These are phyloP conservation scores for Trichothecium roseum DNA, from an alignment of 2,329 filamentous ascomycete genomes.

Conservation along the genomic window DNA sequence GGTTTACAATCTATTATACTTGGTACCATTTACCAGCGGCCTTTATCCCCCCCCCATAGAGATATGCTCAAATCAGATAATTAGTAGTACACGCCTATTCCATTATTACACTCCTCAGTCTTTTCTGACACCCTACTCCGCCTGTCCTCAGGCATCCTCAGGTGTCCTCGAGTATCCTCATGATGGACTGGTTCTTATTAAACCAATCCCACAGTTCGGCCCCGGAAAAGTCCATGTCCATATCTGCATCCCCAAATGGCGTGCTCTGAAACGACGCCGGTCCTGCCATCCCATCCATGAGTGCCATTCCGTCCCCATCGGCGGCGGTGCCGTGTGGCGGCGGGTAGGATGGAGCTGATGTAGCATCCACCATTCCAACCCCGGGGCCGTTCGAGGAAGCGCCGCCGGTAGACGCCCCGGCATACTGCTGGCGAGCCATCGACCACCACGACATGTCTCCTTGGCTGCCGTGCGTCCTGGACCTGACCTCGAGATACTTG, in stretches of 20 bases:
- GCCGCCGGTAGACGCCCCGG: background rate
- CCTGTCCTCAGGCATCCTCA: too few species aligned
- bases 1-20: too few species aligned
- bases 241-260: conserved; percentile 3
- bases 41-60: too few species aligned
- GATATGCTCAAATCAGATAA: too few species aligned
- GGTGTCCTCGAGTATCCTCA: conserved; percentile 10
- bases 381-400: background rate
- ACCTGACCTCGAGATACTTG: conserved; percentile 11
- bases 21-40: too few species aligned
- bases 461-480: background rate
- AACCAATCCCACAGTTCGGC: conserved; percentile 10
- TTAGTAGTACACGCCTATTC: too few species aligned
- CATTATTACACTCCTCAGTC: too few species aligned
- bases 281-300: background rate
- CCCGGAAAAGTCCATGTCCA: conserved; percentile 8
- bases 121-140: too few species aligned
- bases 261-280: conserved; percentile 1
- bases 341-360: too few species aligned
- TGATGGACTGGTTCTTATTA: conserved; percentile 9
- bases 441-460: conserved; percentile 1
- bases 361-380: too few species aligned
- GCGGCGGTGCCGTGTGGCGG: too few species aligned
- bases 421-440: background rate
- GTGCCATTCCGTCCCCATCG: too few species aligned